A percentile compares a stretch with the other conserved stretches of the same genome.
Evolutionary conservation across 192 early-diverging fungal species (phyloP).

Genomic region (Entomortierella lignicola): DNA sequence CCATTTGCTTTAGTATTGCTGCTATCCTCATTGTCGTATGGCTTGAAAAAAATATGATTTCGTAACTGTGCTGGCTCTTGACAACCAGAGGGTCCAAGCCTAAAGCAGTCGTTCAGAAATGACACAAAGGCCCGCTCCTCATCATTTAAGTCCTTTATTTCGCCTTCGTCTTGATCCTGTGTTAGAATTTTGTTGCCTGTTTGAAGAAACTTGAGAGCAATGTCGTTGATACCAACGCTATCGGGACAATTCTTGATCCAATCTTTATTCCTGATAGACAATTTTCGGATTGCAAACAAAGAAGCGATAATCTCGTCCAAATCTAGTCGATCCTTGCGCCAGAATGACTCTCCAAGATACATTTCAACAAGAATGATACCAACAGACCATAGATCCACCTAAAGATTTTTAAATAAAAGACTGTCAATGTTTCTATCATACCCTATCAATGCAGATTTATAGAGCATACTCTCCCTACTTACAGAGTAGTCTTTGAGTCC

Average conservation of each 20-base stretch:
- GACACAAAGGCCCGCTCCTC: conserved; percentile 7
- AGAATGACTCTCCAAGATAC: conserved; percentile 62
- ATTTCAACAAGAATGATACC: conserved; percentile 67
- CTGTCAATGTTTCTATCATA: too few species aligned
- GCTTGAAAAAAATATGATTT: conserved; percentile 30
- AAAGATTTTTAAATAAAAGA: not conserved
- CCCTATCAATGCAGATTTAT: too few species aligned
- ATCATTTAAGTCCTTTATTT: not conserved
- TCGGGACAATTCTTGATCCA: conserved; percentile 46
- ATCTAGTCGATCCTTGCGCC: conserved; percentile 60
- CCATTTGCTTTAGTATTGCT: not conserved
- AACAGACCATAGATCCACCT: conserved; percentile 69
- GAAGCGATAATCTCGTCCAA: conserved; percentile 62
- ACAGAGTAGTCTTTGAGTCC: conserved; percentile 32
- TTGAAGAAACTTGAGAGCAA: conserved; percentile 59
- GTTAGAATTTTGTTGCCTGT: conserved; percentile 2
- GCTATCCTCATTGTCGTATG: not conserved
- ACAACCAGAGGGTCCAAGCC: conserved; percentile 1
- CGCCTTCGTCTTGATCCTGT: not conserved
- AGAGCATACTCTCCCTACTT: not conserved
- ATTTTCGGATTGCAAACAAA: conserved; percentile 45
- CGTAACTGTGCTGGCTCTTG: conserved; percentile 27
- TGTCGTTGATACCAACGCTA: conserved; percentile 56
- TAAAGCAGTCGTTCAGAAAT: conserved; percentile 30
- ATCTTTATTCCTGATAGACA: conserved; percentile 35